Conservation (phyloP, 306 rosid species). For the Glycine soja region DNA sequence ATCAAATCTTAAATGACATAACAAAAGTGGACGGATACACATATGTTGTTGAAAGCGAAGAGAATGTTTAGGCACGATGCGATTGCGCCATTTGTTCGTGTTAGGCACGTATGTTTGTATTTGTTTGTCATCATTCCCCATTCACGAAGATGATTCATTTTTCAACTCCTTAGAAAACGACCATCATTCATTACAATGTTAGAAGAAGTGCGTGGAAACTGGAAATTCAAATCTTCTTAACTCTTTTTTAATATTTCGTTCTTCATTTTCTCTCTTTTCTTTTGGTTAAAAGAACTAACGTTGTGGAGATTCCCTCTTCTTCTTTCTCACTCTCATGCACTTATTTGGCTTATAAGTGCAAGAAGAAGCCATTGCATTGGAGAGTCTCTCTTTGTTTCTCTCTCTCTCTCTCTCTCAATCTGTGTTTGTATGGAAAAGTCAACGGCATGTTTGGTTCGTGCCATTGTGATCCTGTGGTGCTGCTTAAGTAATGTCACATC, state of each 20-base stretch:
- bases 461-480: conserved; percentile 53
- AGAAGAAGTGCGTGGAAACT: conserved; percentile 23
- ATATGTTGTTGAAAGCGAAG: conserved; percentile 14
- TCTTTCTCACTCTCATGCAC: conserved; percentile 45
- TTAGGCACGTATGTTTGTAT: conserved; percentile 22
- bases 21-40: conserved; percentile 4
- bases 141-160: conserved; percentile 42
- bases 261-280: background rate
- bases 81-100: conserved; percentile 26
- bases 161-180: conserved; percentile 37
- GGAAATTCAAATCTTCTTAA: conserved; percentile 42
- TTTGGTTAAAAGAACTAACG: conserved; percentile 40
- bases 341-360: conserved; percentile 21
- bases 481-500: conserved; percentile 53
- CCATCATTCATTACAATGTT: conserved; percentile 9
- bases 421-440: conserved; percentile 52
- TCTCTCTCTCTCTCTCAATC: background rate
- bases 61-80: conserved; percentile 17
- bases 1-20: background rate
- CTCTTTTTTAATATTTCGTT: background rate
- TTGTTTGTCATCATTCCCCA: conserved; percentile 39
- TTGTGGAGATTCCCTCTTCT: conserved; percentile 46
- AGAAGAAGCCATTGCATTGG: conserved; percentile 40
- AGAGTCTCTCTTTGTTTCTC: conserved; percentile 3
- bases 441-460: conserved; percentile 52